Conservation (phyloP, 805 yeast genomes). For the Saccharomycopsis fermentans region DNA sequence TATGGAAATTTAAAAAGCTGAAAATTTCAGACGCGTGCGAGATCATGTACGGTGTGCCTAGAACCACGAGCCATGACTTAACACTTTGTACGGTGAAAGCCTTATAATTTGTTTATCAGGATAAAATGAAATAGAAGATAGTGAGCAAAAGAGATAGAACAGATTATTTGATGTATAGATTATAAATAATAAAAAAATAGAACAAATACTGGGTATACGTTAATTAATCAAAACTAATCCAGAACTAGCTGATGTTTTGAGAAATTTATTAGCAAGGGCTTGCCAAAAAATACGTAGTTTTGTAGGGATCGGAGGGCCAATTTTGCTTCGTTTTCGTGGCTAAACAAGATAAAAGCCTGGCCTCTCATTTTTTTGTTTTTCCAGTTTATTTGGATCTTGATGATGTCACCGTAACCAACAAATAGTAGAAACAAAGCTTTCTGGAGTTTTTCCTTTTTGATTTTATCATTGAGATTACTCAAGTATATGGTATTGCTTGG, state of each 20-base stretch:
- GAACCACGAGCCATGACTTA: too few species aligned
- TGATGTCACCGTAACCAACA: conserved; percentile 55
- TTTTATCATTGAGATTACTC: conserved; percentile 48
- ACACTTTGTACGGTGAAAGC: too few species aligned
- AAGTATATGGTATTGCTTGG: conserved; percentile 45
- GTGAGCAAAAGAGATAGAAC: too few species aligned
- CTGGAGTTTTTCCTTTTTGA: conserved; percentile 35
- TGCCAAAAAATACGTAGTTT: conserved; percentile 42
- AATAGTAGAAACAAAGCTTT: conserved; percentile 49
- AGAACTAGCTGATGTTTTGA: conserved; percentile 28
- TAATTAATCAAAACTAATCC: neutral
- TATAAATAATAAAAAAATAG: neutral
- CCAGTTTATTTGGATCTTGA: conserved; percentile 33
- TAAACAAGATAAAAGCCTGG: conserved; percentile 54
- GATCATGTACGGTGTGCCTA: neutral
- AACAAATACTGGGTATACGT: too few species aligned
- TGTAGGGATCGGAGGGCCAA: conserved; percentile 40
- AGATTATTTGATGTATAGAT: neutral
- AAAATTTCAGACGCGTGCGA: neutral
- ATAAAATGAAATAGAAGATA: too few species aligned
- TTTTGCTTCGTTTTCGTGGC: conserved; percentile 39
- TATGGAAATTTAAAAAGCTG: neutral
- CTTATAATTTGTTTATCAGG: too few species aligned
- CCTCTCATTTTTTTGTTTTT: conserved; percentile 43
- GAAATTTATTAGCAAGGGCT: conserved; percentile 36